These are phyloP conservation scores for Acrocalymma vagum DNA, from an alignment of 2,329 filamentous ascomycete species.

Conservation along the genomic window DNA sequence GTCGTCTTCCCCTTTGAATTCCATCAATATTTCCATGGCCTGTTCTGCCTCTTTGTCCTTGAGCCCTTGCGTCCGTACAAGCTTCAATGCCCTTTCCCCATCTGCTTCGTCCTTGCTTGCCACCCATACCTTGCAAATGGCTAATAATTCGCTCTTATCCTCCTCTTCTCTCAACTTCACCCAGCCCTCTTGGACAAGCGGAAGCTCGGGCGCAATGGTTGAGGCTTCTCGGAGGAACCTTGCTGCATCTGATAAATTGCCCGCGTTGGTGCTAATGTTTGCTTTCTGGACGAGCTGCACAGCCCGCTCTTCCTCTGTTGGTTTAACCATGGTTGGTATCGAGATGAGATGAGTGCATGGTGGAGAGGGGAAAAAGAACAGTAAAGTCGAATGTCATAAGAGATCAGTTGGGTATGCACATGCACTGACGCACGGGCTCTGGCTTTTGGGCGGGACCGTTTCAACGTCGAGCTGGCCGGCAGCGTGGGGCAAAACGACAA, in stretches of 20 bases:
- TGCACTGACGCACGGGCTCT: slow-evolving; percentile 25
- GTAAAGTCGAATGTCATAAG: slow-evolving; percentile 30
- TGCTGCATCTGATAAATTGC: slow-evolving; percentile 50
- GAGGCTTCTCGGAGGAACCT: slow-evolving; percentile 54
- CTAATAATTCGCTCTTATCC: slow-evolving; percentile 42
- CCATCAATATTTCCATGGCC: slow-evolving; percentile 52
- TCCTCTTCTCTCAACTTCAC: slow-evolving; percentile 50
- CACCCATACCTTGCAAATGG: slow-evolving; percentile 46
- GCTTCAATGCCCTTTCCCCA: slow-evolving; percentile 48
- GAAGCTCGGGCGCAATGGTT: slow-evolving; percentile 52
- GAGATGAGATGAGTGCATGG: slow-evolving; percentile 22
- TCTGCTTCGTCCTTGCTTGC: slow-evolving; percentile 45
- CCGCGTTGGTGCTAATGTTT: slow-evolving; percentile 31
- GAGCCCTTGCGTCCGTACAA: slow-evolving; percentile 39
- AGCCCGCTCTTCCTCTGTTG: slow-evolving; percentile 37
- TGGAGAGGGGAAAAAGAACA: slow-evolving; percentile 17
- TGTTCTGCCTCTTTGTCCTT: slow-evolving; percentile 48
- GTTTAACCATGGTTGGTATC: slow-evolving; percentile 33
- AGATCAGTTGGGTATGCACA: slow-evolving; percentile 19
- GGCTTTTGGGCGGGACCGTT: slow-evolving; percentile 11
- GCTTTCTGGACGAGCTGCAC: slow-evolving; percentile 41
- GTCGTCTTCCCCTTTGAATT: slow-evolving; percentile 51
- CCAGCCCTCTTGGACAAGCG: slow-evolving; percentile 51
- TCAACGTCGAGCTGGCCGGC: slow-evolving; percentile 4
- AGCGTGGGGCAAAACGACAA: neutral